Evolutionary conservation across 1,284 basidiomycete species (phyloP), one percentile per base, ranked within the genome.

Genomic region (Farysia itapuensis): DNA sequence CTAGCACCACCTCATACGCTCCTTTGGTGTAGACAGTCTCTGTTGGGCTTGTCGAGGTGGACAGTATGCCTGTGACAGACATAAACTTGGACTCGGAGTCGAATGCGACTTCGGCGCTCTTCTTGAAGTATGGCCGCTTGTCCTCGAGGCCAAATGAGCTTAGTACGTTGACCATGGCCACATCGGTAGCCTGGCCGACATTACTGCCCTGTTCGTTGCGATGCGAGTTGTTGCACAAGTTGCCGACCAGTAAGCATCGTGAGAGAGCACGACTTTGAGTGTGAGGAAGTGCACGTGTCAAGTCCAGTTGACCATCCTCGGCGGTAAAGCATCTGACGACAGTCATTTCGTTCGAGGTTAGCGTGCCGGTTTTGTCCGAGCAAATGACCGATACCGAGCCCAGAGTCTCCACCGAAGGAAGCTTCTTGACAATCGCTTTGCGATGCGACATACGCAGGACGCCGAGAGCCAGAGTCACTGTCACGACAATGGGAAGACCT

Each of bases 281-380:
- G 15, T 54, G 72, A 53, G 54, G 58, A 18, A 53, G 31, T 1
- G 59, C 48, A n/a, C 57, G 39, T 74, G 44, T 28, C n/a, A 94
- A 78, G 38, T 82, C 81, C 19, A 89, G 72, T 2, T 82, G 80
- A 7, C 70, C 77, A 72, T 94, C 90, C 65, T 95, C 92, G 4
- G 94, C 86, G 0, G 86, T 82, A 77, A 91, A 97, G 12, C 86
- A 80, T 66, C 91, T 87, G 0, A 86, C 89, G 11, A 97, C 90
- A 0, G 91, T 94, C 82, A 95, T 92, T 68, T 95, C 89, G 77
- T 96, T 96, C 75, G 87, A 90, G 0, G 94, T 98, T 40, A 97
- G 79, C 1, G 93, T 98, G 82, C 90, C 91, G 30, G 94, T 97
- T 80, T 98, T 98, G 79, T 98, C 94, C 1, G 90, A 92, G 75